These are phyloP conservation scores for Sindora glabra DNA, from an alignment of 306 rosid genomes.

Conservation along the genomic window DNA sequence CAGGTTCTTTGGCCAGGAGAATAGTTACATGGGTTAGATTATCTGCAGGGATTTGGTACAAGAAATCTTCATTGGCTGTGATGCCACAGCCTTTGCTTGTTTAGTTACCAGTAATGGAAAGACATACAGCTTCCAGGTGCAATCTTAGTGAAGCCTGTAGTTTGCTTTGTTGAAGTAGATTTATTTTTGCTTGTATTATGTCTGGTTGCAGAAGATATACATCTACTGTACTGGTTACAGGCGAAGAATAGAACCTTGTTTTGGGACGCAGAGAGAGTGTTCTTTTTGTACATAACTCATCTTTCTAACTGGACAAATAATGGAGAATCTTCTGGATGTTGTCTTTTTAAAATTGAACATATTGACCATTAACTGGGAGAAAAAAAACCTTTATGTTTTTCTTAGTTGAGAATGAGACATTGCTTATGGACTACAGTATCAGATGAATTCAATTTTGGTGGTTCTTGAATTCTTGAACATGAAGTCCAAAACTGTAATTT, in stretches of 20 bases:
- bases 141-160: not conserved
- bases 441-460: slow-evolving; percentile 5
- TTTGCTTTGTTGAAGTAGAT: not conserved
- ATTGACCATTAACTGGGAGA: not conserved
- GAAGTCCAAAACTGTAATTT: not conserved
- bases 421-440: not conserved
- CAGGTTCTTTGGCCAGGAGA: slow-evolving; percentile 45
- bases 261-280: not conserved
- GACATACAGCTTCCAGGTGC: slow-evolving; percentile 56
- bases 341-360: not conserved
- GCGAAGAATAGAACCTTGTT: not conserved
- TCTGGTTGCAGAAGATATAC: not conserved
- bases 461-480: not conserved
- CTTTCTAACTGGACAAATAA: not conserved
- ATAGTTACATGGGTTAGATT: slow-evolving; percentile 31
- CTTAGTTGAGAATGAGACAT: not conserved
- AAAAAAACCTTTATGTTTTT: not conserved
- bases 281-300: not conserved
- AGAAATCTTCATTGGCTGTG: slow-evolving; percentile 37
- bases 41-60: slow-evolving; percentile 39
- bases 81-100: slow-evolving; percentile 39
- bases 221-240: not conserved
- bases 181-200: not conserved
- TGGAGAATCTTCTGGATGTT: not conserved
- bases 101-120: slow-evolving; percentile 54